Conservation (phyloP, 352 stramenopile genomes). For the Phytophthora pistaciae region DNA sequence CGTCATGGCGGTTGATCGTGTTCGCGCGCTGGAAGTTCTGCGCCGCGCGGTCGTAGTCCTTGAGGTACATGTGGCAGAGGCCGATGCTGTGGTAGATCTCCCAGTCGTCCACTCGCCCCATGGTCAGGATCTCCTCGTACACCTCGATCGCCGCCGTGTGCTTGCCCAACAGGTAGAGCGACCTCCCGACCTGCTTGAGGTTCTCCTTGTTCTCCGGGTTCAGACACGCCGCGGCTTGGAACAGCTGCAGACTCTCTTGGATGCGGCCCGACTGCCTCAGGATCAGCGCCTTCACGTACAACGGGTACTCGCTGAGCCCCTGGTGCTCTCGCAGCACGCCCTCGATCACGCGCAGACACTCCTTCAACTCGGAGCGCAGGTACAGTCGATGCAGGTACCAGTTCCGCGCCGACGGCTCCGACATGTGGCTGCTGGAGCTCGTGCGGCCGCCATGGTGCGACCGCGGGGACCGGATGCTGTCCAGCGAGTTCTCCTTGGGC, state of each 20-base stretch:
- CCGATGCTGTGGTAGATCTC: slow-evolving; percentile 94
- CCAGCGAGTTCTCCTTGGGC: slow-evolving; percentile 38
- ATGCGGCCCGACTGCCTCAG: slow-evolving; percentile 89
- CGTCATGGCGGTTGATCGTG: slow-evolving; percentile 92
- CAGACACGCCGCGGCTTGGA: slow-evolving; percentile 93
- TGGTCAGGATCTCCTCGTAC: slow-evolving; percentile 91
- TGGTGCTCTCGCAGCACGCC: slow-evolving; percentile 84
- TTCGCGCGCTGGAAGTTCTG: slow-evolving; percentile 93
- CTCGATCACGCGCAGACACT: slow-evolving; percentile 92
- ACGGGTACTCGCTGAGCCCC: slow-evolving; percentile 91
- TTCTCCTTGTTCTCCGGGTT: slow-evolving; percentile 94
- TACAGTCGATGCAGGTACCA: slow-evolving; percentile 90
- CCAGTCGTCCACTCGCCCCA: slow-evolving; percentile 89
- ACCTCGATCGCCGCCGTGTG: slow-evolving; percentile 92
- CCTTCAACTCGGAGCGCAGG: slow-evolving; percentile 86
- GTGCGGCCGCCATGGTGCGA: slow-evolving; percentile 39
- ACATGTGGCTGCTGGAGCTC: slow-evolving; percentile 25
- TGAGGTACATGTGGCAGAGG: slow-evolving; percentile 93
- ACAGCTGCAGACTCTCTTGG: slow-evolving; percentile 91
- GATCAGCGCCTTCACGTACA: slow-evolving; percentile 95
- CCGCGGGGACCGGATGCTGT: slow-evolving; percentile 68
- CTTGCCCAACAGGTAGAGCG: slow-evolving; percentile 88
- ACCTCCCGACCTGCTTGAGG: slow-evolving; percentile 91
- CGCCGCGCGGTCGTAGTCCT: slow-evolving; percentile 91
- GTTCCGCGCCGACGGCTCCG: slow-evolving; percentile 71